Conservation (phyloP, 1,139 yeast genomes). For the Protomyces macrosporus region DNA sequence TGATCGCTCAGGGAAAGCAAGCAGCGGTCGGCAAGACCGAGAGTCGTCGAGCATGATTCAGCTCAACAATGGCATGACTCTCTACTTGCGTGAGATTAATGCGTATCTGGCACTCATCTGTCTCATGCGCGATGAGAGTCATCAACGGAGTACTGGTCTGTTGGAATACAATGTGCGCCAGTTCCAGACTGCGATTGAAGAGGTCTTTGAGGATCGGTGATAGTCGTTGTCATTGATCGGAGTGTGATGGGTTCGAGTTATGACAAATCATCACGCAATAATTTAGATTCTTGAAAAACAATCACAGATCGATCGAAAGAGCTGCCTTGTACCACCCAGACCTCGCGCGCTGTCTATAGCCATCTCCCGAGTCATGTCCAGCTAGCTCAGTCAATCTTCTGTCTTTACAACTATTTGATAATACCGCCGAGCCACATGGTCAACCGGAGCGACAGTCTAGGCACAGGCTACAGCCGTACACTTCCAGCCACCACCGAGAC, state of each 20-base stretch:
- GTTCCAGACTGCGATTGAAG: constrained; percentile 70
- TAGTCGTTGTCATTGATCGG: not conserved
- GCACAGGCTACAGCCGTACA: not conserved
- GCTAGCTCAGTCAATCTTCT: too few relatives aligned
- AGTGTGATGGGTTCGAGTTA: too few relatives aligned
- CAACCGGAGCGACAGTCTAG: not conserved
- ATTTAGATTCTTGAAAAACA: too few relatives aligned
- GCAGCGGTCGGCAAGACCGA: constrained; percentile 25
- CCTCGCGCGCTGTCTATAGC: too few relatives aligned
- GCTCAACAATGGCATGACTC: constrained; percentile 72
- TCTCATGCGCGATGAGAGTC: constrained; percentile 57
- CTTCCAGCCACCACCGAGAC: constrained; percentile 31
- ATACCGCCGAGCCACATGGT: not conserved
- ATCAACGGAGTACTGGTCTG: constrained; percentile 51
- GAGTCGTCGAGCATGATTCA: constrained; percentile 32
- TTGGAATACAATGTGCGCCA: constrained; percentile 85
- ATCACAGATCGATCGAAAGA: too few relatives aligned
- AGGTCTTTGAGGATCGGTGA: constrained; percentile 46
- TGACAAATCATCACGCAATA: too few relatives aligned
- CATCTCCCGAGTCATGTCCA: too few relatives aligned
- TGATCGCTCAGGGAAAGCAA: not conserved
- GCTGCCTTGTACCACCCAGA: too few relatives aligned
- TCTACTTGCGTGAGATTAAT: constrained; percentile 85
- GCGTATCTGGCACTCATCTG: constrained; percentile 90
- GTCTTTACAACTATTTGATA: too few relatives aligned